Evolutionary conservation across 2,329 filamentous ascomycete species (phyloP), one percentile per base, ranked within the genome.

Genomic region (Didymosphaeria variabile): DNA sequence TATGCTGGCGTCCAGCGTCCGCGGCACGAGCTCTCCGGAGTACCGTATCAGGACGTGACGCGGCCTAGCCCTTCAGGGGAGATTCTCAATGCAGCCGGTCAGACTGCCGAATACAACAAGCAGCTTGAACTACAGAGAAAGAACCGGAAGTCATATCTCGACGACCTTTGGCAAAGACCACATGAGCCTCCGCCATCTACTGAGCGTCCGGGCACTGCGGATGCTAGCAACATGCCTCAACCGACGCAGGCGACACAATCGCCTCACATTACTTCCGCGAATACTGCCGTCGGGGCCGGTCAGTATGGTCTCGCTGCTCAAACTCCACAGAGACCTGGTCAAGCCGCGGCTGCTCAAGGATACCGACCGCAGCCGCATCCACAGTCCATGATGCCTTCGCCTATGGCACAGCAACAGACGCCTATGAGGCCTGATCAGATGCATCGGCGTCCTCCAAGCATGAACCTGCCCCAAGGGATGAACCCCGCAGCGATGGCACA

Each of bases 81-180:
- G 71, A 88, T 98, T 57, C 85, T 95, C 66, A 90, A 91, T 49
- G 93, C 97, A 77, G 92, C 93, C 31, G 88, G 92, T 54, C 92
- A 97, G 65, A 91, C 94, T 19, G 92, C 93, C 60, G 94, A 98
- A 69, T 97, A 91, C 81, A 98, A 94, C 81, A 93, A 95, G 71
- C 86, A 87, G 50, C 84, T 98, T 55, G 93, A 91, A 72, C 87
- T 91, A 69, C 91, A 94, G 77, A 90, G 94, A 60, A 88, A 88
- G 42, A 90, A 91, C 79, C 91, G 95, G 60, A 87, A 85, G 61
- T 90, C 94, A 60, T 96, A 93, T 68, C 84, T 97, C 66, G 89
- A 94, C 57, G 89, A 88, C 58, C 86, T 93, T 66, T 98, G 94
- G 91, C 87, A 90, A 66, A 87, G 91, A 63, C 90, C 91, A 12